Evolutionary conservation across 2,329 filamentous ascomycete species (phyloP), one percentile per base, ranked within the genome.

Genomic region (Claviceps maximensis): DNA sequence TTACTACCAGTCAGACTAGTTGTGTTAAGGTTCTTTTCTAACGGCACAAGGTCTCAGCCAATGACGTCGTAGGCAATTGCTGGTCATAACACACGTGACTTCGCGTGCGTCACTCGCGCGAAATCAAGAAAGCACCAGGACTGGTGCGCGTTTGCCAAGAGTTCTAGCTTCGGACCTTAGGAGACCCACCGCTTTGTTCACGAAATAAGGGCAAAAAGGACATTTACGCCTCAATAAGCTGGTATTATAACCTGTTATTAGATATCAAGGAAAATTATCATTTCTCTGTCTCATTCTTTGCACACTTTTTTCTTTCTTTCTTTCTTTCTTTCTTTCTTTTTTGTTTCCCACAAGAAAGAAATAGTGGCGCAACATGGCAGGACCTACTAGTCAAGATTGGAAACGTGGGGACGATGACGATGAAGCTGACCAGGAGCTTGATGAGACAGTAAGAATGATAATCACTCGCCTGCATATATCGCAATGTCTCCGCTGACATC

Each of bases 401-500:
- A 71, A 67, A 63, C 70, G 64, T 47, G 73, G 75, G 4, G 73
- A 75, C 4, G 74, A 81, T 5, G 82, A 86, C 7, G 85, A 89
- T 19, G 85, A 87, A 10, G 85, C 80, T 13, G 67, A 71, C 29
- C 68, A 73, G 54, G 71, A 73, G 53, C 67, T 84, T 55, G 83
- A 86, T 57, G 85, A 88, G 60, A 74, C 74, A 46, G 80, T 84
- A 69, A 60, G 36, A 49, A 27, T 31, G 12, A 45, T 29, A 17
- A 23, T 44, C 10, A n/a, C 8, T 25, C 33, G 17, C 21, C 21
- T 21, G 2, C 2, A n/a, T 41, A 15, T 3, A n/a, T 46, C 17
- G 19, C 10, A 21, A 27, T 42, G 29, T n/a, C 15, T 51, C 54
- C 27, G 55, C 52, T 52, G 45, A 48, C 17, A 25, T 4, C 6